Conservation (phyloP, 2,329 filamentous ascomycete species). For the Ophiostoma australiae region DNA sequence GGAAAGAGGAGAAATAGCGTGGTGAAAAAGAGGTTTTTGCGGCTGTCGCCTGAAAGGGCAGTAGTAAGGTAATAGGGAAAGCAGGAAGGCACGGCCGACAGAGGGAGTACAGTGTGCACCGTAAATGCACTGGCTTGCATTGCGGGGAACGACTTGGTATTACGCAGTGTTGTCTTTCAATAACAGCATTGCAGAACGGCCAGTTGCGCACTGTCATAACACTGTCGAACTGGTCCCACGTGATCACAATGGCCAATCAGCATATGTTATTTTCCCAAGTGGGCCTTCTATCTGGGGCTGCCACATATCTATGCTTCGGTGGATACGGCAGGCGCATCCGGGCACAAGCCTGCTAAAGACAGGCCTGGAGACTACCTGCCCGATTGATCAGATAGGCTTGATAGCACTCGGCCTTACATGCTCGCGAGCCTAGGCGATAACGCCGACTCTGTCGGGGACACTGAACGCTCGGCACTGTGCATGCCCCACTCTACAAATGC, state of each 20-base stretch:
- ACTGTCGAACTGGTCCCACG: slow-evolving; percentile 15
- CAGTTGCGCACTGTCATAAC: slow-evolving; percentile 6
- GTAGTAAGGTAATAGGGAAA: slow-evolving; percentile 16
- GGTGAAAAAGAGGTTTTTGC: slow-evolving; percentile 24
- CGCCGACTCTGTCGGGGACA: neutral
- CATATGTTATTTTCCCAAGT: neutral
- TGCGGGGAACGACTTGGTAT: neutral
- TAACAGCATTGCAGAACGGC: neutral
- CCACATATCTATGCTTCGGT: neutral
- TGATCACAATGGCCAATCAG: slow-evolving; percentile 17
- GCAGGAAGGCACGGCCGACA: neutral
- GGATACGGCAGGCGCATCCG: slow-evolving; percentile 1
- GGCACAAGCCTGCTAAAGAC: neutral
- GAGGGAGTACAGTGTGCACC: slow-evolving; percentile 17
- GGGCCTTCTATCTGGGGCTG: neutral
- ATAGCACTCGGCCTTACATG: neutral
- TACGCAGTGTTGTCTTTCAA: neutral
- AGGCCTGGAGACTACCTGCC: neutral
- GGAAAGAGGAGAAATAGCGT: slow-evolving; percentile 16
- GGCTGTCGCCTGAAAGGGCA: slow-evolving; percentile 16
- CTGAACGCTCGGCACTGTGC: neutral
- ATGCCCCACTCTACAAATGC: neutral
- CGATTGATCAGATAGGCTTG: slow-evolving; percentile 1
- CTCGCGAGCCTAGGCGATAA: neutral
- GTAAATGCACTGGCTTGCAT: slow-evolving; percentile 5